Percentiles rank a stretch among this genome's conserved stretches.
phyloP scores from a whole-genome alignment of 2,329 filamentous ascomycete genomes.

The Penicillium sclerotiorum region DNA sequence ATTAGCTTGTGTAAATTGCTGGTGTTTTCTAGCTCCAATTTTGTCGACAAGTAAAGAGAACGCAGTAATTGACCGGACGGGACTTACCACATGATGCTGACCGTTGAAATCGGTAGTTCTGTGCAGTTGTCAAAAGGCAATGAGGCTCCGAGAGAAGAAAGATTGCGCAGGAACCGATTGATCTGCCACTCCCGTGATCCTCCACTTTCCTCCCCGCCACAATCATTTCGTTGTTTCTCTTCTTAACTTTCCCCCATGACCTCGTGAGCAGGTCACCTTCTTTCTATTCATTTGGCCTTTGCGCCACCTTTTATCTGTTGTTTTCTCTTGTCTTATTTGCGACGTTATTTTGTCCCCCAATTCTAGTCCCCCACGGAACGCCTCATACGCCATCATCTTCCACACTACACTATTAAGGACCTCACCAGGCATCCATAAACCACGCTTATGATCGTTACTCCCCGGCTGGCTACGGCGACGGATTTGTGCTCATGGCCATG shows the following conservation, averaged over 20 bases:
- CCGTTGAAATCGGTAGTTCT: neutral
- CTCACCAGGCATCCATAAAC: constrained; percentile 7
- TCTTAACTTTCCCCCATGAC: constrained; percentile 9
- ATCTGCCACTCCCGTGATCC: constrained; percentile 30
- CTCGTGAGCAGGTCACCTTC: constrained; percentile 3
- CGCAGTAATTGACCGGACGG: no score
- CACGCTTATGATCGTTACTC: constrained; percentile 35
- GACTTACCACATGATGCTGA: constrained; percentile 33
- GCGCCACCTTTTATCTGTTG: constrained; percentile 11
- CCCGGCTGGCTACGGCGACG: constrained; percentile 23
- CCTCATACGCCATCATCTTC: constrained; percentile 7
- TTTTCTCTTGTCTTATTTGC: constrained; percentile 1
- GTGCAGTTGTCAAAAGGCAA: constrained; percentile 4
- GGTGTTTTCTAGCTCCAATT: no score
- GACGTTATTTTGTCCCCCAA: neutral
- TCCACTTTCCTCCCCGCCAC: constrained; percentile 30
- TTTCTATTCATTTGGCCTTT: constrained; percentile 10
- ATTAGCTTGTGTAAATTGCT: constrained; percentile 14
- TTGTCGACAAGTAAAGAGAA: no score
- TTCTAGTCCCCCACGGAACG: neutral
- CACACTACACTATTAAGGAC: neutral
- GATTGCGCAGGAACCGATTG: constrained; percentile 23
- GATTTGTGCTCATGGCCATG: constrained; percentile 36
- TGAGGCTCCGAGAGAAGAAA: constrained; percentile 12
- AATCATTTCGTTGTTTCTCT: constrained; percentile 20